phyloP scores from a whole-genome alignment of 129 eudicot genomes.

The Flaveria bidentis region DNA sequence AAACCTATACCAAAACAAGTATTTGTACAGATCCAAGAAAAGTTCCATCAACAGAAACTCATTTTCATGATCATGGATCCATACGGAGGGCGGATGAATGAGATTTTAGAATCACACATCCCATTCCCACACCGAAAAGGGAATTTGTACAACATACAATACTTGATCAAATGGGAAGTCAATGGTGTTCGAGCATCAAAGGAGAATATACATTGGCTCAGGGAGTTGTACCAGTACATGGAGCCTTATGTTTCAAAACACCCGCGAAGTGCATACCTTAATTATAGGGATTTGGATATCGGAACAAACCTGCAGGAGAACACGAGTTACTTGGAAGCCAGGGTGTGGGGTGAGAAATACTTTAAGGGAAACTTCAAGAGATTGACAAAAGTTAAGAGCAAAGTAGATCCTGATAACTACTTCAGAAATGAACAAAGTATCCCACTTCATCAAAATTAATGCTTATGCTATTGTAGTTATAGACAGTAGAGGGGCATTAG shows the following conservation, averaged over 20 bases:
- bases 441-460: constrained; percentile 27
- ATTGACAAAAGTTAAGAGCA: constrained; percentile 46
- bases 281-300: constrained; percentile 52
- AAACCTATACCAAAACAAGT: constrained; percentile 44
- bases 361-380: constrained; percentile 57
- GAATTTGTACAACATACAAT: constrained; percentile 49
- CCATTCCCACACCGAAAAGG: constrained; percentile 64
- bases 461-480: neutral
- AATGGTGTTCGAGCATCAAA: constrained; percentile 31
- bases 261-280: constrained; percentile 53
- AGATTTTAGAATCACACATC: constrained; percentile 40
- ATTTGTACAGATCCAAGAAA: constrained; percentile 36
- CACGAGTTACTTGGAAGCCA: constrained; percentile 43
- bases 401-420: constrained; percentile 45
- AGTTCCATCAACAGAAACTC: constrained; percentile 36
- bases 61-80: constrained; percentile 51
- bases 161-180: constrained; percentile 50
- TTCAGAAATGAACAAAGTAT: constrained; percentile 58
- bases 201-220: constrained; percentile 45
- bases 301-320: constrained; percentile 39
- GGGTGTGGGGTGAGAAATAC: constrained; percentile 53
- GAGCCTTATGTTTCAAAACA: constrained; percentile 41
- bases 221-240: constrained; percentile 40
- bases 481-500: neutral
- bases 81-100: constrained; percentile 58